Base-by-base conservation (phyloP, 1,284 basidiomycete genomes). In the Microbotryum saponariae region DNA sequence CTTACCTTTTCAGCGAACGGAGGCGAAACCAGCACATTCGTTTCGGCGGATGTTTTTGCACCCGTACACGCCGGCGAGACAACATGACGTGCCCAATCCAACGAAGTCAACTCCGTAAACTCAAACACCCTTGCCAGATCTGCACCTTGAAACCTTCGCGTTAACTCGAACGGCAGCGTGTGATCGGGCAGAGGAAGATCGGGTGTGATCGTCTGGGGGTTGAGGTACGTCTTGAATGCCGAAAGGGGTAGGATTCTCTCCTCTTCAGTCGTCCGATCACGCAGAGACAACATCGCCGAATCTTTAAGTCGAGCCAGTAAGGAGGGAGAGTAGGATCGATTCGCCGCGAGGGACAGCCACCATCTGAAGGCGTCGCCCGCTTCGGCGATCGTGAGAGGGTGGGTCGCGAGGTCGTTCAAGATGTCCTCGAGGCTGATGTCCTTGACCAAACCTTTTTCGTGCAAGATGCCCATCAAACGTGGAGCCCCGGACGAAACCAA, bases 401-500 rank as follows among this genome's bases (percentile, higher is more conserved):
- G 80, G 3, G 80, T 76, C 18, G 82, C 81, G 7, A 99, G 80
- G 74, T 96, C 91, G 56, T 80, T 77, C 55, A 97, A 79, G 21
- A 97, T 89, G 73, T 98, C 96, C 21, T 84, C 79, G 71, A 96
- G 89, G 0, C 84, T 83, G 64, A 94, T 87, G n/a, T 86, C 81
- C 58, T 82, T 83, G n/a, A 98, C 81, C 74, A 93, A 78, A 1
- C 82, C 82, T 46, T 85, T 81, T 46, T 79, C 79, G 54, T 85
- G 83, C 12, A 97, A 77, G 8, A 83, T 77, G 33, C 80, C 79
- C 21, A 96, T 78, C 76, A 91, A 87, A 2, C 76, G 73, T 8
- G 80, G 75, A 0, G 88, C 87, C n/a, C 82, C 81, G 1, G 78
- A 76, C n/a, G 86, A 73, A 12, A 92, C 77, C 0, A 82, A 78